Evolutionary conservation across 2,329 filamentous ascomycete species (phyloP), one percentile per base, ranked within the genome.

Genomic region (Aspergillus texensis): DNA sequence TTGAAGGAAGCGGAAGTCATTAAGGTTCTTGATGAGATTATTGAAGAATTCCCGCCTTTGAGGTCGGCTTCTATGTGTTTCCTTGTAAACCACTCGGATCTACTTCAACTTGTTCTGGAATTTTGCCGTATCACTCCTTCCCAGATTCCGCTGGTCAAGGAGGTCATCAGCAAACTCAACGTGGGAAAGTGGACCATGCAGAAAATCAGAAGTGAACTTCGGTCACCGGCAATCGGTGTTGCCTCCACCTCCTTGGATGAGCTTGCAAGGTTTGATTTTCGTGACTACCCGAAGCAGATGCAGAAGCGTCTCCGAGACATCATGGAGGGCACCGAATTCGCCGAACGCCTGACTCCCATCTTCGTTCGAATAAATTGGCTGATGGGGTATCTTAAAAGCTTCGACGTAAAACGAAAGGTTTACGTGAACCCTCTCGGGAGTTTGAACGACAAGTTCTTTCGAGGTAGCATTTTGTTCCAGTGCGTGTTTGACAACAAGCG

Each of bases 1-100:
- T 78, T 97, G 61, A 96, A 96, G 72, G 95, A 99, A 77, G 94
- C 94, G 0, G 94, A 98, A 77, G 90, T 93, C 0, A 87, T 99
- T 69, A 98, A 97, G 71, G 94, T 98, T 2, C 81, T 98, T 26
- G 95, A 99, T 74, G 95, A 99, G 75, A 91, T 97, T 46, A 86
- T 96, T 19, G 85, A 89, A 56, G 86, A 90, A 6, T 94, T 98
- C 67, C 94, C 94, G 0, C 88, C 89, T 2, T 82, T 96, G 14
- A 85, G 87, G 11, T 84, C 87, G 0, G 85, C 85, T 2, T 86
- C 88, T 30, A 93, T 97, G 88, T 96, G 91, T 73, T 96, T 97
- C 70, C 89, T 97, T 68, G 78, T 99, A 41, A 95, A 95, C 56
- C 95, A 99, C 74, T 92, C 92, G 0, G 90, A 93, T 74, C 83